These are phyloP conservation scores for Diutina pseudorugosa DNA, from an alignment of 1,139 yeast genomes.

Conservation along the genomic window DNA sequence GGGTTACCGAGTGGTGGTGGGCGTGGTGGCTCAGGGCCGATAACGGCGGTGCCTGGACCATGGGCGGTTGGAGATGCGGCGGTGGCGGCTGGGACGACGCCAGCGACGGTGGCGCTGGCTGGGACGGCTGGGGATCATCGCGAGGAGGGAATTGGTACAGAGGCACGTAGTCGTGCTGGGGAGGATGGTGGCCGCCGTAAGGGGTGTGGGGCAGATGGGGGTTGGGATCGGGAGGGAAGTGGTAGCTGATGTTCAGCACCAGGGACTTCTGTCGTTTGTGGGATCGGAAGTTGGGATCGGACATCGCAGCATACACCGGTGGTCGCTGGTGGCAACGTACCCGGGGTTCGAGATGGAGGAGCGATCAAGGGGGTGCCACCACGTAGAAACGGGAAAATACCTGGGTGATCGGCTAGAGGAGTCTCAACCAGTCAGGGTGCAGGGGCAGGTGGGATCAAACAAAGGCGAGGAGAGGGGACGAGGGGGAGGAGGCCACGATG, in stretches of 20 bases:
- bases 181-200: neutral
- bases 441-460: neutral
- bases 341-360: neutral
- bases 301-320: neutral
- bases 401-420: too few relatives aligned
- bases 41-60: neutral
- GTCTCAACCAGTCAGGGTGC: too few relatives aligned
- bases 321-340: neutral
- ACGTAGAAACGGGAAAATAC: neutral
- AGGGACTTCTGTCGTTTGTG: constrained; percentile 35
- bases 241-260: constrained; percentile 23
- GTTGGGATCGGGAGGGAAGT: constrained; percentile 12
- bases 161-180: neutral
- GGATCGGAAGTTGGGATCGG: neutral
- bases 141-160: neutral
- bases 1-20: neutral
- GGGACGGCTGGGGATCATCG: neutral
- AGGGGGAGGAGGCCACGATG: neutral
- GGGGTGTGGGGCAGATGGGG: neutral
- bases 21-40: neutral
- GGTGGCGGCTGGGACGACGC: neutral
- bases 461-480: neutral
- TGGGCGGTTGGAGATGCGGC: neutral
- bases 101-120: too few relatives aligned
- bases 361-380: neutral